Conservation (phyloP, 1,284 basidiomycete species). For the Chiua sp. region DNA sequence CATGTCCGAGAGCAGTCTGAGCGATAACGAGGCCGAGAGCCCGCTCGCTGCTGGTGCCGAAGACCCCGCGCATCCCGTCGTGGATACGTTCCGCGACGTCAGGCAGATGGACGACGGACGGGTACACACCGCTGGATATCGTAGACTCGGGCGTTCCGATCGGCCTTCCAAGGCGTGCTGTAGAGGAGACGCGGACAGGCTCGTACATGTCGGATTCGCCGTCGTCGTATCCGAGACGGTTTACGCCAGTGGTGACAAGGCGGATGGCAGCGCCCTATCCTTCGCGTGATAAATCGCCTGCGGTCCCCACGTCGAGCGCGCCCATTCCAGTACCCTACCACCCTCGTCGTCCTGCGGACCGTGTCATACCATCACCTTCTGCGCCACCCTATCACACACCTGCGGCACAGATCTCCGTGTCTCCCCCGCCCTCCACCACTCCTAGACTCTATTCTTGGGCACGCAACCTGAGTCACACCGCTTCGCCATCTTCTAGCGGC, state of each 20-base stretch:
- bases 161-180: slow-evolving; percentile 24
- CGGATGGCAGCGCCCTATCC: slow-evolving; percentile 5
- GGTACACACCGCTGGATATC: slow-evolving; percentile 8
- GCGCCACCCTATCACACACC: slow-evolving; percentile 36
- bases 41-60: slow-evolving; percentile 48
- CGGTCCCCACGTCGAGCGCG: slow-evolving; percentile 29
- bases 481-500: slow-evolving; percentile 35
- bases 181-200: slow-evolving; percentile 14
- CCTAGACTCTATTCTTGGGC: slow-evolving; percentile 51
- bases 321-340: slow-evolving; percentile 36
- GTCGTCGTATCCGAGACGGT: slow-evolving; percentile 5
- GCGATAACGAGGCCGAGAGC: slow-evolving; percentile 41
- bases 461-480: slow-evolving; percentile 32
- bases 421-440: slow-evolving; percentile 51
- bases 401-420: slow-evolving; percentile 44
- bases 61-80: slow-evolving; percentile 42
- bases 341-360: slow-evolving; percentile 29
- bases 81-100: slow-evolving; percentile 38
- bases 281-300: slow-evolving; percentile 9
- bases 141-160: slow-evolving; percentile 30
- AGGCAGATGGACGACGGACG: slow-evolving; percentile 11
- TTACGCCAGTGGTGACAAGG: background rate
- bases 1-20: slow-evolving; percentile 43
- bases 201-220: slow-evolving; percentile 3
- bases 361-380: slow-evolving; percentile 22